Base-by-base conservation (phyloP, 345 rosid species). In the Hibiscus tridactylites region DNA sequence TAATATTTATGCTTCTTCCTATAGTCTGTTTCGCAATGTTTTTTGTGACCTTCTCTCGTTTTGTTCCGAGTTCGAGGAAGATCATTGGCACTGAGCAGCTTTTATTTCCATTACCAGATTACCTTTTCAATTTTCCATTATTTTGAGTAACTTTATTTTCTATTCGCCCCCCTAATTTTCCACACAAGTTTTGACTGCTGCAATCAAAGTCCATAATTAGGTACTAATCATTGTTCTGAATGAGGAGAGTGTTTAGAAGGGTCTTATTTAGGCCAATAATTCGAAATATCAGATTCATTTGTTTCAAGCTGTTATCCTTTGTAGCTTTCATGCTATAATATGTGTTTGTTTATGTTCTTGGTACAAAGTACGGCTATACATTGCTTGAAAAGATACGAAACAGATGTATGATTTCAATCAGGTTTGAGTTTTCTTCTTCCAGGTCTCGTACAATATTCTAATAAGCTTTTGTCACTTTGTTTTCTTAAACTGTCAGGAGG, bases 401-500 rank as follows among this genome's bases (percentile, higher is more conserved):
- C 8, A 50, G 37, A 71, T 44, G 5, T 44, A 49, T 19, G 19
- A 42, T 17, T 46, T 68, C 61, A 2, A 26, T 5, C 61, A 61
- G 11, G 68, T 72, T 29, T 67, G 35, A n/a, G 26, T n/a, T 47
- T 37, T 26, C 16, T 31, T 54, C n/a, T 68, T 70, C 53, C 35
- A 6, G 44, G 42, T 73, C 28, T 72, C 12, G 12, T 53, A 47
- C 11, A 16, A 16, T 62, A 17, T 61, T 74, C 74, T 73, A 60
- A 39, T 54, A 68, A 37, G 47, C 53, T 17, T 68, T 17, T 60
- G 5, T 46, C 47, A 37, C 37, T 6, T 37, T 61, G 31, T 31
- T 59, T 59, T 69, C 9, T 68, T 33, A 74, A 65, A 58, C 65
- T 54, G 70, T 10, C 65, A 87, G 88, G 85, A 90, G 88, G 78